Base-by-base conservation (phyloP, 1,139 yeast genomes). In the Magnusiomyces clavatus region DNA sequence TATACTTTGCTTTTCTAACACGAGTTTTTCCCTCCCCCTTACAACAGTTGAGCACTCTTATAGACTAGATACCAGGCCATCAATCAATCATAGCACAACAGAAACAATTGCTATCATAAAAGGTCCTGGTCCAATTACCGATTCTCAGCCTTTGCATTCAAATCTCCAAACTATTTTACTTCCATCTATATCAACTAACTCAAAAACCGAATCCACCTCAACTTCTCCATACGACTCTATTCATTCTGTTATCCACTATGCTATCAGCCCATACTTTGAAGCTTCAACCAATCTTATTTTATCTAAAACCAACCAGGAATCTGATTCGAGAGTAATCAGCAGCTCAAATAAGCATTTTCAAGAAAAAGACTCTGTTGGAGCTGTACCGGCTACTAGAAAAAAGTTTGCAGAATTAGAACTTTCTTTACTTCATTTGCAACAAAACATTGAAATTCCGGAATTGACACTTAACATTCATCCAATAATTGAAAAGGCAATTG, bases 321-420 rank as follows among this genome's bases (percentile, higher is more conserved):
- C 38, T 10, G 38, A 19, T 12, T 46, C 52, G 5, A 38, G 39
- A 47, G 24, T 43, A 2, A 13, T 29, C 5, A 34, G 16, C 4
- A 37, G 34, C n/a, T 20, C 43, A 20, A 41, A 11, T 46, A 38
- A 49, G 47, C 48, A 16, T 40, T 36, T 41, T 29, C 54, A 43
- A 29, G 51, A 55, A 46, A 57, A 57, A 42, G 58, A 58, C 14
- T 55, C 54, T 5, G 47, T 54, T 42, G 58, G 63, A 35, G 57
- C 60, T n/a, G 58, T 58, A 47, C 58, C 67, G 14, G 53, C 59
- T 12, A 51, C 64, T 14, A 42, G 69, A 47, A 34, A 80, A 64
- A 86, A 82, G 61, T 76, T 89, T 54, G 77, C 78, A 38, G 96
- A 87, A 57, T 69, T 88, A 35, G 79, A 86, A 1, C 64, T 80